Evolutionary conservation across 2,329 filamentous ascomycete species (phyloP).

Genomic region (Colletotrichum sp.): DNA sequence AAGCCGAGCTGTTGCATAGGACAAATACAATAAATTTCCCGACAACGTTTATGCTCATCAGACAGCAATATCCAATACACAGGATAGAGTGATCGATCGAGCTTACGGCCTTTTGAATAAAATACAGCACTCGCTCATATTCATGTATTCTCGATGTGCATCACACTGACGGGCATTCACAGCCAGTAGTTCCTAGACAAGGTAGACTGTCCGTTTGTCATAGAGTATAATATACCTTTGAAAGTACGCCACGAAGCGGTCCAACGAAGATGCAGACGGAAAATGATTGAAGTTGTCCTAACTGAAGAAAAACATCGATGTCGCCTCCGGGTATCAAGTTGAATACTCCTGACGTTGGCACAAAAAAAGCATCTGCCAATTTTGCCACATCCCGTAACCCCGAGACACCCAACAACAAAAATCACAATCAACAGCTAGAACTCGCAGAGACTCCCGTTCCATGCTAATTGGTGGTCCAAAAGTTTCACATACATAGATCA

Average conservation of each 20-base stretch:
- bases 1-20: not conserved
- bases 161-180: not conserved
- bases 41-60: not conserved
- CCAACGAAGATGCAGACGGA: not conserved
- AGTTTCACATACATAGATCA: not conserved
- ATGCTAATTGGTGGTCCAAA: not conserved
- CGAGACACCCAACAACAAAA: conserved; percentile 14
- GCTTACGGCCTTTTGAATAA: not conserved
- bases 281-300: conserved; percentile 5
- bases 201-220: not conserved
- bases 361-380: not conserved
- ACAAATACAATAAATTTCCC: not conserved
- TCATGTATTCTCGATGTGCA: not conserved
- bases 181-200: not conserved
- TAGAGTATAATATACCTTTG: not conserved
- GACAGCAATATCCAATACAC: not conserved
- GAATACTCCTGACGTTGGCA: conserved; percentile 11
- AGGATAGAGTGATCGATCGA: not conserved
- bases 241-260: not conserved
- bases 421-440: conserved; percentile 13
- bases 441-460: not conserved
- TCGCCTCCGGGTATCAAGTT: conserved; percentile 21
- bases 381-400: conserved; percentile 7
- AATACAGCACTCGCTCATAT: not conserved
- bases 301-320: conserved; percentile 12